phyloP scores from a whole-genome alignment of 306 rosid species.

The Boehmeria nivea region DNA sequence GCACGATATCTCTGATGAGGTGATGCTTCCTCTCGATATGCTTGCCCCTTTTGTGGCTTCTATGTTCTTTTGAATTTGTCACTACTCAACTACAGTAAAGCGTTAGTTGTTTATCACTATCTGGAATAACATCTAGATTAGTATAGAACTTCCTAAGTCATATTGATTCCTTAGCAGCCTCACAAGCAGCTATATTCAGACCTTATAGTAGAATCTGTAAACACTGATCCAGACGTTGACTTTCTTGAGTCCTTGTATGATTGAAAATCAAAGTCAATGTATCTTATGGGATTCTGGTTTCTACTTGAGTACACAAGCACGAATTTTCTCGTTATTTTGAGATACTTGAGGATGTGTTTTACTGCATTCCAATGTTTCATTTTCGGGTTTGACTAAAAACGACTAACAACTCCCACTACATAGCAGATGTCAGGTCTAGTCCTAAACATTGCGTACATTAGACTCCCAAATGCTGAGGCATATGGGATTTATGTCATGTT shows the following conservation, averaged over 20 bases:
- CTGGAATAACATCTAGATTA: not conserved
- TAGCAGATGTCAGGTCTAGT: not conserved
- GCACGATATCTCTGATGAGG: too few relatives aligned
- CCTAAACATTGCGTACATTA: not conserved
- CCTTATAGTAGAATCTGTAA: not conserved
- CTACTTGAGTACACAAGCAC: not conserved
- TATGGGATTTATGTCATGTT: not conserved
- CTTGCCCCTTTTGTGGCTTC: too few relatives aligned
- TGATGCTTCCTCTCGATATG: too few relatives aligned
- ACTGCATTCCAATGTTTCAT: not conserved
- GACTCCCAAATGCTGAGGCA: not conserved
- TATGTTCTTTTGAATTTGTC: not conserved
- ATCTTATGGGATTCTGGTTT: not conserved
- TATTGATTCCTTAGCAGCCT: not conserved
- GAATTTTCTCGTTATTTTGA: not conserved
- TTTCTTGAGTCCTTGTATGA: not conserved
- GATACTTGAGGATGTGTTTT: not conserved
- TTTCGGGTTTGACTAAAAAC: not conserved
- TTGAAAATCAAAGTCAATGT: not conserved
- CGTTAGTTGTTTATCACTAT: too few relatives aligned
- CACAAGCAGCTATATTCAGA: not conserved
- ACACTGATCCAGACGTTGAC: not conserved
- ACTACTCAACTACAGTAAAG: not conserved
- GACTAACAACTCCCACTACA: not conserved
- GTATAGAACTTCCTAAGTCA: not conserved